phyloP scores from a whole-genome alignment of 2,329 filamentous ascomycete species.

The Neoarthrinium moseri region DNA sequence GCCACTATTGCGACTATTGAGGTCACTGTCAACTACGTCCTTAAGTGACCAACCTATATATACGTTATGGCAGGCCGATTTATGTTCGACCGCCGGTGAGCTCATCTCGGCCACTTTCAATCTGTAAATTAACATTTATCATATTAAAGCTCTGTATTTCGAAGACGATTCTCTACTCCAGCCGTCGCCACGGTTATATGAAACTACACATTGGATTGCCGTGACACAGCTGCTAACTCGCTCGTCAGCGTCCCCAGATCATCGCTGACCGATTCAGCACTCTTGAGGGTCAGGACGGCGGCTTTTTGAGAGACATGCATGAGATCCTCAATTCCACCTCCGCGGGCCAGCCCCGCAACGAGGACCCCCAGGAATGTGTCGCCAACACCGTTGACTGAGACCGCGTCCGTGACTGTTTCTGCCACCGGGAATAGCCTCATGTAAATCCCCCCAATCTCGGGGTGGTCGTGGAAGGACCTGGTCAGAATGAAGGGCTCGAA shows the following conservation, averaged over 20 bases:
- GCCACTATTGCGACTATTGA: too few relatives aligned
- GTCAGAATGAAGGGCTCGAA: constrained; percentile 71
- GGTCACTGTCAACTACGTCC: too few relatives aligned
- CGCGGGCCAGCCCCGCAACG: constrained; percentile 71
- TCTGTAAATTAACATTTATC: too few relatives aligned
- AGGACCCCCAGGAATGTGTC: constrained; percentile 88
- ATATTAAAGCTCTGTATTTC: too few relatives aligned
- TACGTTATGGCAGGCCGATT: too few relatives aligned
- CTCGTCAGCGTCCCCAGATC: constrained; percentile 46
- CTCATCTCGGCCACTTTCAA: too few relatives aligned
- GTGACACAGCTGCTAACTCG: constrained; percentile 31
- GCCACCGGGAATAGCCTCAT: constrained; percentile 71
- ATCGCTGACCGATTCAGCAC: constrained; percentile 68
- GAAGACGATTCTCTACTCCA: too few relatives aligned
- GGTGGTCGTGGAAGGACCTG: constrained; percentile 52
- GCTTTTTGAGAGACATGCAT: constrained; percentile 81
- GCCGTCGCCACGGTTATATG: too few relatives aligned
- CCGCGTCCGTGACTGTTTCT: constrained; percentile 66
- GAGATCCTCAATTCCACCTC: constrained; percentile 56
- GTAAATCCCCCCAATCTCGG: constrained; percentile 72
- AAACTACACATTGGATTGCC: not conserved
- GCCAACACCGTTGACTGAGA: constrained; percentile 91
- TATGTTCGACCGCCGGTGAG: too few relatives aligned
- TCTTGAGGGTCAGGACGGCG: constrained; percentile 75
- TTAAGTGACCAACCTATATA: too few relatives aligned